Base-by-base conservation (phyloP, 768 basidiomycete genomes). In the Lactarius hatsudake region DNA sequence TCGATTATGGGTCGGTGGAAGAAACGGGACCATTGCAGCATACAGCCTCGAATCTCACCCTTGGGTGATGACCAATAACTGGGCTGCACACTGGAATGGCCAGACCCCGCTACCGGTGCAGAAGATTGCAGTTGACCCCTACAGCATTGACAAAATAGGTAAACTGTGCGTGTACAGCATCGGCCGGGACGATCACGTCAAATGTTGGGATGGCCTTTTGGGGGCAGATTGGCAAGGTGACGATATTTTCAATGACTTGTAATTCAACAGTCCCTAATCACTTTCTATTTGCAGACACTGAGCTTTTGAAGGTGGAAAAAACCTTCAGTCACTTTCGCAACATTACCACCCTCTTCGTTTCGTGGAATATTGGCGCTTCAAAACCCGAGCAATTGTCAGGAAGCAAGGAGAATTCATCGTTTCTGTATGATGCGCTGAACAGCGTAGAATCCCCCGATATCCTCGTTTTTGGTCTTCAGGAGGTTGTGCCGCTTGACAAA, bases 401-500 rank as follows among this genome's bases (percentile, higher is more conserved):
- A 26, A 83, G 84, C n/a, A 73, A 81, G 2, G 86, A 84, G n/a
- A 98, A 95, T 75, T 77, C 84, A 65, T 84, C 81, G 64, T 95
- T 98, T 80, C 79, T 99, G n/a, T 80, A 84, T n/a, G 84, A 93
- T 26, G 86, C 85, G 2, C 80, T 98, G 13, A 80, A 76, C 5
- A 91, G 88, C 72, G 87, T 89, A 43, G 87, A 91, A 15, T 73
- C 77, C 13, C 92, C 96, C 3, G 96, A 98, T 69, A 88, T 98
- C 71, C 90, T 99, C 69, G 85, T 87, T 5, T 96, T 99, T 72
- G 95, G 95, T 2, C 90, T 98, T 76, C 96, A 99, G 76, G 96
- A 98, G 78, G 84, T 98, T 45, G 93, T 99, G 67, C 94, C 97
- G 74, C 84, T 99, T n/a, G 95, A 97, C 68, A 94, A 88, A 78